A percentile compares a stretch with the other conserved stretches of the same genome.
These are phyloP conservation scores for Alloteropsis semialata DNA, from an alignment of 176 grass and related monocot species.

Conservation along the genomic window DNA sequence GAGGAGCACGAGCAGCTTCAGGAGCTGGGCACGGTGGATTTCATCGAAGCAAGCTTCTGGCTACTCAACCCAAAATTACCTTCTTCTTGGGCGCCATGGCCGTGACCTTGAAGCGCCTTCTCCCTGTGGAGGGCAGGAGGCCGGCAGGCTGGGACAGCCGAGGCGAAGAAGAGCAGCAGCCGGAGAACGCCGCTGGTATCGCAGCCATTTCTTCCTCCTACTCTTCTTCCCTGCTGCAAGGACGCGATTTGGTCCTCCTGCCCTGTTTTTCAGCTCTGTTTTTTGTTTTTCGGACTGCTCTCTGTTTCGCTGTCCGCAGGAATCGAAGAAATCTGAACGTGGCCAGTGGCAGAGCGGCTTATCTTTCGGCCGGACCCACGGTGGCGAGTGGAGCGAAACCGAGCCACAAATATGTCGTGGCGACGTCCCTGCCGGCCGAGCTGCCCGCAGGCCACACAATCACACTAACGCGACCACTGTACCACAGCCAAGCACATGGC, in stretches of 20 bases:
- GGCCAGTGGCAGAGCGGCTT: slow-evolving; percentile 29
- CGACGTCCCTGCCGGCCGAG: not conserved
- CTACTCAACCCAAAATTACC: too few species aligned
- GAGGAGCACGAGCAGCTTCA: not conserved
- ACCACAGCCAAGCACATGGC: not conserved
- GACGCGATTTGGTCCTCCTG: not conserved
- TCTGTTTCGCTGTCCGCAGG: not conserved
- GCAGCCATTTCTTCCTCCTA: slow-evolving; percentile 37
- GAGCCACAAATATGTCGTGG: slow-evolving; percentile 11
- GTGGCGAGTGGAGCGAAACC: not conserved
- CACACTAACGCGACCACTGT: not conserved
- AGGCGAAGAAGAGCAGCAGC: slow-evolving; percentile 40
- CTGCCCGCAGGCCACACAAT: not conserved
- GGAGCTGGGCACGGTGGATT: not conserved
- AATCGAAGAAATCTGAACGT: slow-evolving; percentile 13
- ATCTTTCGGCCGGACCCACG: slow-evolving; percentile 32
- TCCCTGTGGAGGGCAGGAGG: not conserved
- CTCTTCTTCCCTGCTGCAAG: not conserved
- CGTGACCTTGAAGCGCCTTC: slow-evolving; percentile 53
- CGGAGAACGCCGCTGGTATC: slow-evolving; percentile 28
- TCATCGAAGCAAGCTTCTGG: not conserved
- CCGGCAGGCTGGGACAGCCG: slow-evolving; percentile 25
- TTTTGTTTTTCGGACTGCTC: not conserved
- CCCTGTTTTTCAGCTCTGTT: not conserved
- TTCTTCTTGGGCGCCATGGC: slow-evolving; percentile 89